Percentiles rank a stretch among this genome's conserved stretches.
Conservation (phyloP, 768 basidiomycete genomes). For the Strobilomyces confusus region DNA sequence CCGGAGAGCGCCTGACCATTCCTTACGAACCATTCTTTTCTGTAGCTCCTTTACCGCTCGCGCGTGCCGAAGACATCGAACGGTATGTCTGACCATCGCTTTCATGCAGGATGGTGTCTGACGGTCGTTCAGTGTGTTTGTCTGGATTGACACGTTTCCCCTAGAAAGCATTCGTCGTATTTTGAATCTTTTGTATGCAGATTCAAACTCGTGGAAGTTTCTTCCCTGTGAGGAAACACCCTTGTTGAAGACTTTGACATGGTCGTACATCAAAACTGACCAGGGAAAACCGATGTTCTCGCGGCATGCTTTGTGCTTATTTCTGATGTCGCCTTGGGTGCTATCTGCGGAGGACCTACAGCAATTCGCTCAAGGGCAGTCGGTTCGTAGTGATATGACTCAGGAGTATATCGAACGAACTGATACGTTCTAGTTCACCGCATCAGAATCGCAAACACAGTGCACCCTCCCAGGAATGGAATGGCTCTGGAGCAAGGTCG, state of each 20-base stretch:
- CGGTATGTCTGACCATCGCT: constrained; percentile 32
- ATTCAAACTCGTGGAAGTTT: constrained; percentile 30
- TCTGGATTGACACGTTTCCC: constrained; percentile 51
- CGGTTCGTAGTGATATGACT: constrained; percentile 11
- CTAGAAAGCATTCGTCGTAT: constrained; percentile 46
- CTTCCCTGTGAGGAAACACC: constrained; percentile 18
- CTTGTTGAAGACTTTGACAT: constrained; percentile 25
- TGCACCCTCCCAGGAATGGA: constrained; percentile 35
- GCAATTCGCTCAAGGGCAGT: constrained; percentile 26
- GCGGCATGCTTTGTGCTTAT: constrained; percentile 25
- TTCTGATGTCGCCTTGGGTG: constrained; percentile 40
- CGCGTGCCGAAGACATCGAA: constrained; percentile 39
- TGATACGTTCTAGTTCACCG: constrained; percentile 16
- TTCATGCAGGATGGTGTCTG: background rate
- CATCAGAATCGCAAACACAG: constrained; percentile 1
- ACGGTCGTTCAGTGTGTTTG: constrained; percentile 34
- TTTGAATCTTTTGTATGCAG: constrained; percentile 31
- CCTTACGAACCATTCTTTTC: constrained; percentile 40
- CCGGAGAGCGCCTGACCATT: constrained; percentile 41
- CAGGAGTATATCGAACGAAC: background rate
- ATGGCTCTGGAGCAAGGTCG: constrained; percentile 56
- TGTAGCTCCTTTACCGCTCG: constrained; percentile 32
- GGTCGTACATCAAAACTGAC: constrained; percentile 21
- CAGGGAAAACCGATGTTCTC: constrained; percentile 10
- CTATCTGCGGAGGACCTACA: constrained; percentile 33